Evolutionary conservation across 1,139 yeast species (phyloP).

Genomic region (Protomyces inundatus): DNA sequence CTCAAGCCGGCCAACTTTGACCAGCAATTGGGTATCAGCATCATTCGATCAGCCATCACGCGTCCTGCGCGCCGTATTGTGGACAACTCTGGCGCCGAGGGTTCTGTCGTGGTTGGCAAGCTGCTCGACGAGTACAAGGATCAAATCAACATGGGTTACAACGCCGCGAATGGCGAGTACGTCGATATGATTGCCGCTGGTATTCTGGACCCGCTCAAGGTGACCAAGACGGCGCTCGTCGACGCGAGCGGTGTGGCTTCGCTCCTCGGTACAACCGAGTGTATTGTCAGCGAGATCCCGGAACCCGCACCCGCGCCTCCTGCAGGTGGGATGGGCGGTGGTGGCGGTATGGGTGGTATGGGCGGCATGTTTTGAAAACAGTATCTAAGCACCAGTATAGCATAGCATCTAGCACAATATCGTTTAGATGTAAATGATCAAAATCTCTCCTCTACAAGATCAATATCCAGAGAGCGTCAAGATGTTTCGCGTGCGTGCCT

Average conservation of each 20-base stretch:
- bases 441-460: not conserved
- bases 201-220: constrained; percentile 98
- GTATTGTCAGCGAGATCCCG: constrained; percentile 97
- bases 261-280: constrained; percentile 94
- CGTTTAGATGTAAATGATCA: not conserved
- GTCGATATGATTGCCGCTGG: constrained; percentile 97
- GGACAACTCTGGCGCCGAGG: constrained; percentile 98
- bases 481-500: not conserved
- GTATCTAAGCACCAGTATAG: not conserved
- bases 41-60: constrained; percentile 90
- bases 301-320: constrained; percentile 66
- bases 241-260: constrained; percentile 99
- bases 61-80: constrained; percentile 96
- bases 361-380: constrained; percentile 32
- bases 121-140: constrained; percentile 73
- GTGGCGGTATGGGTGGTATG: constrained; percentile 51
- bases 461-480: not conserved
- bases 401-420: not conserved
- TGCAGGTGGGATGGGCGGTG: constrained; percentile 57
- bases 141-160: constrained; percentile 88
- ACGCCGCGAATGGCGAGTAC: constrained; percentile 88
- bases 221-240: constrained; percentile 91
- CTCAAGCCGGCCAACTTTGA: constrained; percentile 89
- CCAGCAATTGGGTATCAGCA: constrained; percentile 95
- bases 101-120: constrained; percentile 95